Conservation (phyloP, 441 rosid species). For the Hypseocharis bilobata region DNA sequence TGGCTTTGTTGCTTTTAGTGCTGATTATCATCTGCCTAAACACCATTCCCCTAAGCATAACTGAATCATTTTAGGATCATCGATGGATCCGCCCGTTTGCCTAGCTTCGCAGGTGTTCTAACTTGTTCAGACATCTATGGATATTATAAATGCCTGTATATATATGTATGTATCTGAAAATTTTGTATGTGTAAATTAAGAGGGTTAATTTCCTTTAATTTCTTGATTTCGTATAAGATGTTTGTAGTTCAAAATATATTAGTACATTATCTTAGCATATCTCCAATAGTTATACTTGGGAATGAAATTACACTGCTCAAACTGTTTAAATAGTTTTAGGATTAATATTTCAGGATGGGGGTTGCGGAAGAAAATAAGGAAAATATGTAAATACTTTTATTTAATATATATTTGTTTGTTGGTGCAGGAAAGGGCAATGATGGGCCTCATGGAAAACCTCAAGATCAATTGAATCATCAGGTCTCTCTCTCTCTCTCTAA, state of each 20-base stretch:
- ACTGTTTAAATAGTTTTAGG: not conserved
- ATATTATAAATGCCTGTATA: not conserved
- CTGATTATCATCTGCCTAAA: conserved; percentile 40
- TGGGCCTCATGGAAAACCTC: conserved; percentile 20
- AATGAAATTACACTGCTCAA: too few relatives aligned
- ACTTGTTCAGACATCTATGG: too few relatives aligned
- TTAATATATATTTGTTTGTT: conserved; percentile 9
- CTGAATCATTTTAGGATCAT: conserved; percentile 20
- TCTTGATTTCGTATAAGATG: not conserved
- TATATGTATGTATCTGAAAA: conserved; percentile 14
- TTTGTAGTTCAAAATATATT: too few relatives aligned
- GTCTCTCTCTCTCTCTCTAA: conserved; percentile 21
- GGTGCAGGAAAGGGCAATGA: conserved; percentile 27
- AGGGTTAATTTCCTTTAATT: not conserved
- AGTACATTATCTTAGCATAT: too few relatives aligned
- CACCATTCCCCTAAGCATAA: conserved; percentile 41
- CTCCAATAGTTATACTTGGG: too few relatives aligned
- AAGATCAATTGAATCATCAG: conserved; percentile 25
- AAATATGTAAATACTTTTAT: not conserved
- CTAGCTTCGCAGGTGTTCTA: too few relatives aligned
- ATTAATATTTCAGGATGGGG: conserved; percentile 3
- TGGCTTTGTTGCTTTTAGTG: conserved; percentile 33
- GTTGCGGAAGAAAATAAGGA: not conserved
- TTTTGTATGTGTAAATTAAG: conserved; percentile 15
- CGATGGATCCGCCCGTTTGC: too few relatives aligned